Evolutionary conservation across 441 rosid genomes (phyloP).

Genomic region (Corymbia citriodora): DNA sequence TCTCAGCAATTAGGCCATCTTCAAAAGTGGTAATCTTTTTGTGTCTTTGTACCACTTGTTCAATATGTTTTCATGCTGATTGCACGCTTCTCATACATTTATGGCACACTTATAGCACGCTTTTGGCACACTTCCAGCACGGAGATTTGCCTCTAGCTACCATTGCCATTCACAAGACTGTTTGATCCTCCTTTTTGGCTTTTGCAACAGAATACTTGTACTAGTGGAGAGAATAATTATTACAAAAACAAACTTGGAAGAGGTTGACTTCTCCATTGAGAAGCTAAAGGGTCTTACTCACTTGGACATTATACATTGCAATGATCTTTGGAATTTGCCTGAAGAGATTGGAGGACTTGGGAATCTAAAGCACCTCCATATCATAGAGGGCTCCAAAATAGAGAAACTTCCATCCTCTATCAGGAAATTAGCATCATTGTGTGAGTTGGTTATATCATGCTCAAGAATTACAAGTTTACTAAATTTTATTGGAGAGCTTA

Average conservation of each 20-base stretch:
- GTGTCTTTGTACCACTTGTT: too few relatives aligned
- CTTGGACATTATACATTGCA: neutral
- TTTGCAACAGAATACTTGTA: neutral
- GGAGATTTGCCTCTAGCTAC: too few relatives aligned
- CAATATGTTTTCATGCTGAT: too few relatives aligned
- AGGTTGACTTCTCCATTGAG: neutral
- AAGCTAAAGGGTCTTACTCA: neutral
- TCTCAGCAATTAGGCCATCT: too few relatives aligned
- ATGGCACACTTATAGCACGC: too few relatives aligned
- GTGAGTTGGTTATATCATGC: neutral
- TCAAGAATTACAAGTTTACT: too few relatives aligned
- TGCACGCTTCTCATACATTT: too few relatives aligned
- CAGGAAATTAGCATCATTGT: neutral
- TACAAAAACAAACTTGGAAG: neutral
- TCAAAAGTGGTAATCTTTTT: too few relatives aligned
- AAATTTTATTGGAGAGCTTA: neutral
- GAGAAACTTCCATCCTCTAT: neutral
- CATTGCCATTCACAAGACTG: too few relatives aligned
- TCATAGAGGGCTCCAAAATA: neutral
- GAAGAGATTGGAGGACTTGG: neutral
- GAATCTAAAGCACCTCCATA: neutral
- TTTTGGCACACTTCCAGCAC: too few relatives aligned
- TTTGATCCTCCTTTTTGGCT: too few relatives aligned
- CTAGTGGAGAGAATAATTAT: neutral
- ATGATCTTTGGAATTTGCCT: neutral